Base-by-base conservation (phyloP, 2,329 filamentous ascomycete species). In the Colletotrichum sp. region DNA sequence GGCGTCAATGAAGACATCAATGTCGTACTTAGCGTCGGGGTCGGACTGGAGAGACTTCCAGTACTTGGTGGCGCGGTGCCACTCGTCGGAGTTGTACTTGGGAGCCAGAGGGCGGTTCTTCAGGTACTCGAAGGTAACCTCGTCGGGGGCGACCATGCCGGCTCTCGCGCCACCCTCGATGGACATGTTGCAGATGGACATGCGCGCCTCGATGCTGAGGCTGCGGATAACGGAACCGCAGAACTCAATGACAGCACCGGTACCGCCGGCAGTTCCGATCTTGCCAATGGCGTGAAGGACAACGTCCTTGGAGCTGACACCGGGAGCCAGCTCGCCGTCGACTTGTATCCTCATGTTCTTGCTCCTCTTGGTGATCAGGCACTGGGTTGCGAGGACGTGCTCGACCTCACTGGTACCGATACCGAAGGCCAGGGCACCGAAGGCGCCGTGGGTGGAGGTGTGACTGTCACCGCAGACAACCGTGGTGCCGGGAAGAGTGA, bases 161-260 rank as follows among this genome's bases (percentile, higher is more conserved):
- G 96, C 96, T 87, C 97, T 92, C 64, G 97, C 97, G 86, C 97
- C 97, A 80, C 91, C 97, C 89, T 99, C 97, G 80, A 99, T 98
- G 16, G 96, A 96, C 97, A 99, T 99, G 89, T 99, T 99, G 89
- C 97, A 99, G 84, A 99, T 98, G 78, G 96, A 98, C 97, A 99
- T 99, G 80, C 97, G 93, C 58, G 96, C 97, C 86, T 99, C 97
- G 92, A 99, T 98, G 86, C 95, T 98, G 80, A 99, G 89, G 77
- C 87, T 88, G 80, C 95, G 93, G 83, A 99, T 98, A 77, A 97
- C 95, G 67, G 96, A 98, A 76, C 97, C 97, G 83, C 96, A 98
- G 88, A 96, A 99, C 88, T 99, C 97, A 81, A 99, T 98, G 79
- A 99, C 97, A 69, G 94, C 93, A 77, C 96, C 96, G 72, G 94